Evolutionary conservation across 148 eudicot genomes (phyloP), one percentile per base, ranked within the genome.

Genomic region (Vaccinium darrowii): DNA sequence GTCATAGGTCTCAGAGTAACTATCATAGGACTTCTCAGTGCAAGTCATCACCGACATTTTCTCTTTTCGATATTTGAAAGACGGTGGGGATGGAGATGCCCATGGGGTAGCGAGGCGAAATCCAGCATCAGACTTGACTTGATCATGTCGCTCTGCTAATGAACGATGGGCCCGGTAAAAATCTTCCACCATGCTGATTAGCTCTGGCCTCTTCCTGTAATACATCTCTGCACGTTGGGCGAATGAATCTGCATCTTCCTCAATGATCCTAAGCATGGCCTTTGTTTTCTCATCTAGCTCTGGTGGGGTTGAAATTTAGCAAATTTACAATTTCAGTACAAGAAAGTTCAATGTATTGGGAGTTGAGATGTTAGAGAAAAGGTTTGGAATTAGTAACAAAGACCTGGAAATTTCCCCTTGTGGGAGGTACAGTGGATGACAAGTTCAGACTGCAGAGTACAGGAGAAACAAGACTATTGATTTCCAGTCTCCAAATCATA

Each of bases 191-290:
- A 93, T 76, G 88, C 83, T 90, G 18, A 95, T 87, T 39, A 97
- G 90, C 86, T 95, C 94, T 8, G 99, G 99, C 82, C 98, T 89
- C 90, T 92, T 94, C 90, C 85, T 93, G 89, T 97, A 97, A 85
- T 97, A 97, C 98, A 97, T 95, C 84, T 97, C 99, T 62, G 97
- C 99, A 0, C 99, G 95, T 80, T 94, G 85, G 16, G 96, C 91
- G 81, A 97, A 97, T 0, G 99, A 95, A 85, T 97, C 99, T 73
- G 97, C 99, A 82, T 97, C 99, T 86, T 89, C 91, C 63, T 97
- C 99, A 8, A 97, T 90, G 75, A 95, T 76, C 78, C 87, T 91
- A 82, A 94, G 90, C 96, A 97, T 95, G 43, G 89, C 84, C 50
- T 86, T 85, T 63, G 96, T 93, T 85, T 94, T 97, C 83, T 90